Base-by-base conservation (phyloP, 2,329 filamentous ascomycete species). In the Verticillium dahliae region DNA sequence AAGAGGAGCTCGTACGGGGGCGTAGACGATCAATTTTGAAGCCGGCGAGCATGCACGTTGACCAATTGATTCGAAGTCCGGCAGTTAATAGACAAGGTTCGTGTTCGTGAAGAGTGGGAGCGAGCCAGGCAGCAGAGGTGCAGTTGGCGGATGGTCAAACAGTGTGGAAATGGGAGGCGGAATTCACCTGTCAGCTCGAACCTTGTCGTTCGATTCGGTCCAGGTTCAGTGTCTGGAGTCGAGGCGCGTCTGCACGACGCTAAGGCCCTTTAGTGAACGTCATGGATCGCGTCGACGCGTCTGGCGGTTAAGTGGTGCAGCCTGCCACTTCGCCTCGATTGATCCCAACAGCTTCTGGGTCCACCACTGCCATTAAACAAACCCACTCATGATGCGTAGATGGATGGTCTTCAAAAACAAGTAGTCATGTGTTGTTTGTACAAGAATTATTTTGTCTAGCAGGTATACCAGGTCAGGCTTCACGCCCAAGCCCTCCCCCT, bases 391-490 rank as follows among this genome's bases (percentile, higher is more conserved):
- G 18, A 18, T 5, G 15, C 4, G 2, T 5, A 14, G 9, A 18
- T 45, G 4, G 9, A 15, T 5, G 14, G 39, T 45, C 15, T n/a
- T n/a, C 7, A 18, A 22, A n/a, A n/a, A n/a, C 15, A 52, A 52
- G 45, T 52, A 52, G 45, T 27, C 18, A 9, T 52, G 45, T 52
- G 45, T 41, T 58, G 31, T 35, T 58, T 13, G 45, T 58, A 58
- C 57, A 58, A 27, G 35, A 31, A 58, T 58, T 58, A 58, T 58
- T 39, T 58, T 58, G 57, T 58, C 57, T 58, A 58, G 34, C 15
- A 50, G 57, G 57, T 58, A 58, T 58, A 45, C 33, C 39, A 27
- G 38, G 38, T 57, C 35, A 38, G 34, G 55, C 45, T 27, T 18
- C n/a, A 52, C 45, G 45, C 18, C 45, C 45, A 27, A 52, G 45